phyloP scores from a whole-genome alignment of 495 filamentous ascomycete species.

The Penicillium paradoxum region DNA sequence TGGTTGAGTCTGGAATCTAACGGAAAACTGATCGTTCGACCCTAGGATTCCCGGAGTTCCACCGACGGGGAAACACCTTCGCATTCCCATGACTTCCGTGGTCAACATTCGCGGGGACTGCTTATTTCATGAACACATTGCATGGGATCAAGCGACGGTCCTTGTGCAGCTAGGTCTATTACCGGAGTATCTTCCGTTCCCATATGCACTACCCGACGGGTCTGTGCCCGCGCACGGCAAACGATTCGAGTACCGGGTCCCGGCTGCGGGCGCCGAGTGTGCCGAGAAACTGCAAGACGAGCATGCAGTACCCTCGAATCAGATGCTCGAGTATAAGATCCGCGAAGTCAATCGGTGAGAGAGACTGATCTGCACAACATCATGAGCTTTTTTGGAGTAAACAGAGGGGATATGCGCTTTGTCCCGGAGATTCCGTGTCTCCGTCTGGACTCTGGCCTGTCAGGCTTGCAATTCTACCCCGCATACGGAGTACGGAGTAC shows the following conservation, averaged over 20 bases:
- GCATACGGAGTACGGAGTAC: too few species aligned
- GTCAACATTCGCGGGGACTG: conserved; percentile 73
- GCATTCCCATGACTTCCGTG: conserved; percentile 65
- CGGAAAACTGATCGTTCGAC: conserved; percentile 31
- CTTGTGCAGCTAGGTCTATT: conserved; percentile 69
- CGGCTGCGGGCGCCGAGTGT: conserved; percentile 59
- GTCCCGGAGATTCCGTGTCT: too few species aligned
- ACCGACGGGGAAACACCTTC: conserved; percentile 59
- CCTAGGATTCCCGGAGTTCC: conserved; percentile 61
- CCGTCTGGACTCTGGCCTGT: too few species aligned
- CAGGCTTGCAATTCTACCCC: too few species aligned
- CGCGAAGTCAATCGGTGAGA: conserved; percentile 12
- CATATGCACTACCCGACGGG: conserved; percentile 46
- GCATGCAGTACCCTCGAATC: conserved; percentile 54
- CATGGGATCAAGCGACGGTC: conserved; percentile 80
- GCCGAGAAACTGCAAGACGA: conserved; percentile 62
- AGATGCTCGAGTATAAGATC: conserved; percentile 48
- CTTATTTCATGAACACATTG: conserved; percentile 74
- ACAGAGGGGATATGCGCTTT: too few species aligned
- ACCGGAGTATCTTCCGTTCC: conserved; percentile 55
- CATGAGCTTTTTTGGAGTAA: too few species aligned
- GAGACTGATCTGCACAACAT: too few species aligned
- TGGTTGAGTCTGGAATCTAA: conserved; percentile 19
- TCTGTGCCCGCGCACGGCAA: conserved; percentile 32
- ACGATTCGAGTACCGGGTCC: conserved; percentile 59